Base-by-base conservation (phyloP, 2,329 filamentous ascomycete species). In the Didymella segeticola region DNA sequence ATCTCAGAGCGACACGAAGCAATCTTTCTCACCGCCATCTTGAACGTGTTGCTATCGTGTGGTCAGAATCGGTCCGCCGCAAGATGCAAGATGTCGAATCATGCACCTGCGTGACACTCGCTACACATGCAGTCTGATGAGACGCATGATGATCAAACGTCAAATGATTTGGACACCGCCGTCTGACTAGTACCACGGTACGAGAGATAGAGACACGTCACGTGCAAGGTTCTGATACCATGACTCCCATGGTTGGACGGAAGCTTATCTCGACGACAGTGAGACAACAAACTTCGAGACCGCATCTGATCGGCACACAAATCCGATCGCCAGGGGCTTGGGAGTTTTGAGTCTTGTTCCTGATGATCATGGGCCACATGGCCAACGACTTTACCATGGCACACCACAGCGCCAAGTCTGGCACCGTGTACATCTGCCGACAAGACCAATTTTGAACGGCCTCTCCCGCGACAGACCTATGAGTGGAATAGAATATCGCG, bases 11-110 rank as follows among this genome's bases (percentile, higher is more conserved):
- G 33, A 45, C 51, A 54, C 51, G 51, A 43, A 36, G 39, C 29
- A 26, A 29, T 23, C n/a, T n/a, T 5, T 19, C 23, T 49, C 51
- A 54, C 51, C 51, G 51, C 51, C 36, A 43, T 41, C 26, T 49
- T 4, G n/a, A 54, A 33, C 45, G 41, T 30, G 34, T 25, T 43
- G 34, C 33, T 25, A 34, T 30, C 22, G 39, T 20, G 51, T 41
- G 33, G 27, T 49, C 33, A 34, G 29, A 54, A 49, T 54, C 45
- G 51, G 45, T 48, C 51, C 45, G 51, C 39, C 14, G 34, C 22
- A 15, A 23, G 39, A 20, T 19, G 22, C 45, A 20, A 19, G 15
- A 34, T 33, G 45, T 41, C 34, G 45, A 48, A 34, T 49, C 51
- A 33, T 48, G 45, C 34, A 34, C 31, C 17, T 43, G 51, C 45